Evolutionary conservation across 192 early-diverging fungal species (phyloP), one percentile per base, ranked within the genome.

Genomic region (Backusella morwellensis): DNA sequence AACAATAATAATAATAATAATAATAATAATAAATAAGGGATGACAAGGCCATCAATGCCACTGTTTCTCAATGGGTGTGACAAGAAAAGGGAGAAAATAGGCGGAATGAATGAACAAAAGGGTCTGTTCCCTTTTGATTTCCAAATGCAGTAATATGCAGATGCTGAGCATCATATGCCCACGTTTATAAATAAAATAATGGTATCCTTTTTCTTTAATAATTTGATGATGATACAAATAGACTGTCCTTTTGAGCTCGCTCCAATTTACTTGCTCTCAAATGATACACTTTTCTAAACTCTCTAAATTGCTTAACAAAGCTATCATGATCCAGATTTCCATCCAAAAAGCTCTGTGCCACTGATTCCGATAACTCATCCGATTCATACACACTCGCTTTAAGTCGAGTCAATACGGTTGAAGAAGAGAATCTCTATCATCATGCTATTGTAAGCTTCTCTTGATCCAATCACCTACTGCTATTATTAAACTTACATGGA

Each of bases 271-370:
- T 86, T 56, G 81, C 82, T 42, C 87, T 80, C 68, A 88, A 67
- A 78, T 88, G 87, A 63, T 88, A 88, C 35, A 88, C 87, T 66
- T 88, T 88, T n/a, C 85, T 76, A 23, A 86, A 74, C 3, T 88
- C 87, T 36, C 85, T 76, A 63, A 79, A 88, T 47, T 88, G 85
- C 36, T 81, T 80, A 32, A 86, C 84, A 74, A 88, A 88, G 1
- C 72, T 78, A 4, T 86, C 87, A 54, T 85, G 80, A 70, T 84
- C 84, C 42, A 88, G 56, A 34, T 81, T 85, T 75, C 87, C 87
- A 38, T 88, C 87, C 77, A 86, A 74, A 71, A 88, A 88, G 19
- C 82, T 82, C 50, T 88, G 85, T 21, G 85, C 83, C 1, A 88
- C 76, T 1, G 85, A 86, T 59, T 88, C 87, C 35, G 87, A 88